Conservation (phyloP, 2,329 filamentous ascomycete genomes). For the Nothopassalora personata region DNA sequence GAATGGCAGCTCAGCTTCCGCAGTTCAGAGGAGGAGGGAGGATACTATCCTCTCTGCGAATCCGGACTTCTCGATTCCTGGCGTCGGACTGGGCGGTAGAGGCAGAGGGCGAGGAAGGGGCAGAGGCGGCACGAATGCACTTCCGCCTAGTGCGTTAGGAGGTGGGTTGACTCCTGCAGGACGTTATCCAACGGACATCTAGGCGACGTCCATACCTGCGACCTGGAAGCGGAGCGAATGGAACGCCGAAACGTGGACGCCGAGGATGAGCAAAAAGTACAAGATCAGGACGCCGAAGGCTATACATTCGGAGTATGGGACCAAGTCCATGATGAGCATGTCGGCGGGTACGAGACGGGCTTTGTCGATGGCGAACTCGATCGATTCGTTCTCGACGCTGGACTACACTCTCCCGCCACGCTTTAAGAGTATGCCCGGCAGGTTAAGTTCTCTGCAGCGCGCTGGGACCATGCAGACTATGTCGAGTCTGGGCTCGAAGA, state of each 20-base stretch:
- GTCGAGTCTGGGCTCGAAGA: neutral
- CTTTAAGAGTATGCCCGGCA: neutral
- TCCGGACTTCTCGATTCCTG: conserved; percentile 76
- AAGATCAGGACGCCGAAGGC: neutral
- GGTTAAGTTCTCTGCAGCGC: neutral
- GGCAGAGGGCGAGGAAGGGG: conserved; percentile 33
- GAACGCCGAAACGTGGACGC: neutral
- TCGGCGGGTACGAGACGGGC: neutral
- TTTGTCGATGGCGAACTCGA: neutral
- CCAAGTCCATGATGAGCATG: conserved; percentile 1
- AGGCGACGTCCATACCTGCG: conserved; percentile 2
- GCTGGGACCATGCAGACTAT: neutral
- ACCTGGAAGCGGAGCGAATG: neutral
- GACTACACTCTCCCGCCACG: neutral
- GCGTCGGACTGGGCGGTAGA: conserved; percentile 32
- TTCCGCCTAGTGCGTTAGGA: conserved; percentile 14
- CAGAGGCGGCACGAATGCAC: conserved; percentile 8
- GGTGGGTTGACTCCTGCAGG: conserved; percentile 26
- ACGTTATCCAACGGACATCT: conserved; percentile 28
- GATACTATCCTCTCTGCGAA: conserved; percentile 74
- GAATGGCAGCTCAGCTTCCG: conserved; percentile 37
- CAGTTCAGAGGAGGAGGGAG: conserved; percentile 47
- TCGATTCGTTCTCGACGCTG: neutral
- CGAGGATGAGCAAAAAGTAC: neutral
- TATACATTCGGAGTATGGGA: neutral